Evolutionary conservation across 768 basidiomycete species (phyloP).

Genomic region (Leccinum ochraceum): DNA sequence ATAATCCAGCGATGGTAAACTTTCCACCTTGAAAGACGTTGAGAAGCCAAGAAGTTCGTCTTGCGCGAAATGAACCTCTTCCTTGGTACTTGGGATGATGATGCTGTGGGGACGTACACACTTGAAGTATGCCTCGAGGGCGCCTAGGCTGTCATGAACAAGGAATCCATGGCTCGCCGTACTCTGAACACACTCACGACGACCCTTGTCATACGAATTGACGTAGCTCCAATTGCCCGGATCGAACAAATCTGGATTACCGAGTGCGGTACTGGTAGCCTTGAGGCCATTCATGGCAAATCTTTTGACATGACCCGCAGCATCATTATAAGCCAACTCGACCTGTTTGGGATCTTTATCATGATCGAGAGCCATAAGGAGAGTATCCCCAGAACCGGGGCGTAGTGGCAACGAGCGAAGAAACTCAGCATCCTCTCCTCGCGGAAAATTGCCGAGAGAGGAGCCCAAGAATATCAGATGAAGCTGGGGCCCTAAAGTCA

Average conservation of each 20-base stretch:
- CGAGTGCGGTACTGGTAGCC: slow-evolving; percentile 68
- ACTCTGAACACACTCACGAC: slow-evolving; percentile 37
- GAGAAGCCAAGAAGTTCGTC: slow-evolving; percentile 86
- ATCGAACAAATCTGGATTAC: slow-evolving; percentile 63
- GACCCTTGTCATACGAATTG: slow-evolving; percentile 54
- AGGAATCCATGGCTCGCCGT: not conserved
- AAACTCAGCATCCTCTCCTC: slow-evolving; percentile 69
- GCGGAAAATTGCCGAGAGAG: slow-evolving; percentile 85
- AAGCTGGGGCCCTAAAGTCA: slow-evolving; percentile 48
- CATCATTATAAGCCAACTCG: slow-evolving; percentile 88
- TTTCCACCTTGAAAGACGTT: slow-evolving; percentile 76
- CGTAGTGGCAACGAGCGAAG: slow-evolving; percentile 78
- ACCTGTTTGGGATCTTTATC: slow-evolving; percentile 67
- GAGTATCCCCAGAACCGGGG: slow-evolving; percentile 72
- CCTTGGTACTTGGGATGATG: slow-evolving; percentile 44
- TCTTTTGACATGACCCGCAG: slow-evolving; percentile 62
- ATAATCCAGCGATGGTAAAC: not conserved
- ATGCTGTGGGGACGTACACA: slow-evolving; percentile 64
- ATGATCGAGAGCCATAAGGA: slow-evolving; percentile 88
- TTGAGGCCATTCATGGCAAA: slow-evolving; percentile 89
- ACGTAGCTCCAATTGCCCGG: slow-evolving; percentile 76
- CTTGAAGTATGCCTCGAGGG: slow-evolving; percentile 82
- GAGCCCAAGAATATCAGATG: slow-evolving; percentile 93
- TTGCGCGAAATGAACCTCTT: slow-evolving; percentile 54
- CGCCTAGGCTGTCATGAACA: slow-evolving; percentile 44